Base-by-base conservation (phyloP, 2,329 filamentous ascomycete genomes). In the Paecilomyces sp. region DNA sequence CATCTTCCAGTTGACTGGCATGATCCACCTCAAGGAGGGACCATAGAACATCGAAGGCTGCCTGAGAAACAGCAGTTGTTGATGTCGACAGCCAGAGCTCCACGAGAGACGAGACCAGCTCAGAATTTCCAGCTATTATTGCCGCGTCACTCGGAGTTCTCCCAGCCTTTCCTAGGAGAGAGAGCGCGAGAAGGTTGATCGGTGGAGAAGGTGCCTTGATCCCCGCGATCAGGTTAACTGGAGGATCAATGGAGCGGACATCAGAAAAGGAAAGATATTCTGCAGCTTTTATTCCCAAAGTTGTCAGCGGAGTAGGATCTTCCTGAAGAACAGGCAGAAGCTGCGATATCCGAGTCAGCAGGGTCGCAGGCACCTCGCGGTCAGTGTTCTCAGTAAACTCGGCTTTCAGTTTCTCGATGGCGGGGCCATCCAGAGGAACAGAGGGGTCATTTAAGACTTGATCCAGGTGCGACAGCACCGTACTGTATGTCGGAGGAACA, bases 51-150 rank as follows among this genome's bases (percentile, higher is more conserved):
- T 83, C 76, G 31, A 81, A 76, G 1, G 84, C 81, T 57, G 80
- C 76, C 18, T 80, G 80, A 4, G 84, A 81, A 34, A 87, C 76
- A 11, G 81, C 82, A 2, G 82, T 81, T 53, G 83, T 81, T 24
- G 76, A 67, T 0, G 83, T 83, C 54, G 80, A 81, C 7, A 88
- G 77, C 85, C 84, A 88, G 22, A 86, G 67, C 53, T 81, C 78
- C 6, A 87, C 77, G 24, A 87, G 70, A 11, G 82, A 80, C 7
- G 75, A 71, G 6, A 87, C 78, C 3, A 85, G 74, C n/a, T 79
- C 78, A 7, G 82, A 78, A 61, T 82, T 79, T 15, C 80, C 81
- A 13, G 84, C 85, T 31, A 87, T 78, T 55, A 82, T 81, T 22
- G 83, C 84, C 24, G 83, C 82, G 73, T 87, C 82, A 53, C 77